phyloP scores from a whole-genome alignment of 1,284 basidiomycete species.

The Mixia osmundae region DNA sequence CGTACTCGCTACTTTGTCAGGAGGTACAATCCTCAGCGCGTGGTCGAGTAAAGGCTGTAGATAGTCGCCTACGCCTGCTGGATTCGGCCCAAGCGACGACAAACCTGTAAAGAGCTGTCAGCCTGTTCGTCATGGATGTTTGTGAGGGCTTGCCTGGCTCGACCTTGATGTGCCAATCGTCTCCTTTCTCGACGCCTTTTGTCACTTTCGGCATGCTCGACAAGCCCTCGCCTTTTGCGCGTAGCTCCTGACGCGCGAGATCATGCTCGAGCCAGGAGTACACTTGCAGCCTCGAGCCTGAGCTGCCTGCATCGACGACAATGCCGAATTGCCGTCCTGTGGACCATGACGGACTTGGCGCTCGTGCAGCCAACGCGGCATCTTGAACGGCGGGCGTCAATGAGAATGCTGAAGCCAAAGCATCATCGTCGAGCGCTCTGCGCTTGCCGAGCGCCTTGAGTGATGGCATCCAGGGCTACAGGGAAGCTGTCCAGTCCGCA shows the following conservation, averaged over 20 bases:
- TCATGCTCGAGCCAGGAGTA: slow-evolving; percentile 22
- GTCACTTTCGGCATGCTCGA: slow-evolving; percentile 53
- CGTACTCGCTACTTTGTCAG: slow-evolving; percentile 53
- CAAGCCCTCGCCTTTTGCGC: slow-evolving; percentile 13
- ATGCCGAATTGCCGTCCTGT: slow-evolving; percentile 21
- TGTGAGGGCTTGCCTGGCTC: slow-evolving; percentile 51
- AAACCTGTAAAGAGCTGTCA: slow-evolving; percentile 38
- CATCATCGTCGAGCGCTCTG: too few species aligned
- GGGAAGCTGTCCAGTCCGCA: too few species aligned
- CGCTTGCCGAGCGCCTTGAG: too few species aligned
- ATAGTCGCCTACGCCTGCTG: slow-evolving; percentile 46
- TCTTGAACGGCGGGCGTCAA: too few species aligned
- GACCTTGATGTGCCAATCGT: slow-evolving; percentile 72
- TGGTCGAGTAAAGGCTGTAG: slow-evolving; percentile 61
- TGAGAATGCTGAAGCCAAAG: too few species aligned
- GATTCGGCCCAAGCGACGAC: slow-evolving; percentile 50
- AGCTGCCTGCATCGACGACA: slow-evolving; percentile 22
- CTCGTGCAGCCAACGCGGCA: too few species aligned
- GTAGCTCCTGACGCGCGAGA: slow-evolving; percentile 19
- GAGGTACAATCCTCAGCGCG: slow-evolving; percentile 60
- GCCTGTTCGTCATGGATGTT: neutral
- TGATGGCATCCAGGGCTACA: too few species aligned
- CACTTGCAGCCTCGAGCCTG: slow-evolving; percentile 22
- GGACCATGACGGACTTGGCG: too few species aligned
- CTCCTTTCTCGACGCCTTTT: slow-evolving; percentile 58